Percentiles rank a stretch among this genome's conserved stretches.
Evolutionary conservation across 345 rosid species (phyloP).

Genomic region (Aquilaria yunnanensis): DNA sequence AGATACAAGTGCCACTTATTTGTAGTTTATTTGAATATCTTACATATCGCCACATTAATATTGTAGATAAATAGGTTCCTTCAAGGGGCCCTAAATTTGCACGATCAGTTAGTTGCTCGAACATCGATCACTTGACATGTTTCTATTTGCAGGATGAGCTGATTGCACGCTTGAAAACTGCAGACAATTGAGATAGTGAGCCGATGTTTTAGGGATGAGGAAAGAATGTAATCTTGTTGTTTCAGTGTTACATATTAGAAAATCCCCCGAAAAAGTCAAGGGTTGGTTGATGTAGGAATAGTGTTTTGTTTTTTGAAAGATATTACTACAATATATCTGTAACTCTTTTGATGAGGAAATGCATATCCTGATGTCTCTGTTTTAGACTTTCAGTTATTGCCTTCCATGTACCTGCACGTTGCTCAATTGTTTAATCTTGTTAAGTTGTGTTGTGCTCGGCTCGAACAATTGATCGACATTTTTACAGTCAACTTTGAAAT

Average conservation of each 20-base stretch:
- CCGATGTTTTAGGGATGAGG: constrained; percentile 5
- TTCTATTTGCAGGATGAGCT: constrained; percentile 71
- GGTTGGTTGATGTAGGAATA: constrained; percentile 1
- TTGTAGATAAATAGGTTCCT: neutral
- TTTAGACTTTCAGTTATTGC: too few relatives aligned
- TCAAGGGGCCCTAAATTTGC: neutral
- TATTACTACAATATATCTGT: too few relatives aligned
- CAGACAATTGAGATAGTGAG: constrained; percentile 16
- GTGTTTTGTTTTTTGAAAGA: neutral
- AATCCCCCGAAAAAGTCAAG: neutral
- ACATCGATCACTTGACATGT: neutral
- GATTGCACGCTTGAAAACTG: constrained; percentile 62
- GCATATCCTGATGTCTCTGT: too few relatives aligned
- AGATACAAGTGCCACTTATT: neutral
- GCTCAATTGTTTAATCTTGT: too few relatives aligned
- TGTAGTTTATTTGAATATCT: neutral
- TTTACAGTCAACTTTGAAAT: too few relatives aligned
- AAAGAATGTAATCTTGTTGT: constrained; percentile 9
- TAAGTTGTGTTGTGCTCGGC: too few relatives aligned
- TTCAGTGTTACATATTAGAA: constrained; percentile 5
- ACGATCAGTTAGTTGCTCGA: neutral
- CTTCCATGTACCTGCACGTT: too few relatives aligned
- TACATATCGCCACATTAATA: neutral
- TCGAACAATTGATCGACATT: too few relatives aligned
- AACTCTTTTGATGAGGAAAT: too few relatives aligned